Evolutionary conservation across 306 rosid genomes (phyloP).

Genomic region (Luffa aegyptiaca): DNA sequence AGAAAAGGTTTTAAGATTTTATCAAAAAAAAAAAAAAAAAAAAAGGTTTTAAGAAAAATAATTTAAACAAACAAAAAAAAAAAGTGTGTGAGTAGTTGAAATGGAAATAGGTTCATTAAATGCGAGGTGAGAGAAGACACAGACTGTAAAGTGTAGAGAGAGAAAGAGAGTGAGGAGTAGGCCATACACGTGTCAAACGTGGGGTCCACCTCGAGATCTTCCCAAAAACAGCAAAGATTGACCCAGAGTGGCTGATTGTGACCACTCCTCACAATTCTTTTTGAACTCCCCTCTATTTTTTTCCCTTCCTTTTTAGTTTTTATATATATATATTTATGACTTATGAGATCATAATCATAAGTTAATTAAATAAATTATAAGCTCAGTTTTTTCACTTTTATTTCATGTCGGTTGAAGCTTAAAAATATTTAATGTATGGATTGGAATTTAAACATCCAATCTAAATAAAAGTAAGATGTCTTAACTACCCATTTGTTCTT

Average conservation of each 20-base stretch:
- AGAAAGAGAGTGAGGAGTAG: not conserved
- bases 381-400: too few species aligned
- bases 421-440: too few species aligned
- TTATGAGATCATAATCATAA: too few species aligned
- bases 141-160: conserved; percentile 23
- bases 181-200: conserved; percentile 10
- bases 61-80: not conserved
- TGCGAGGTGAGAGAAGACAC: conserved; percentile 1
- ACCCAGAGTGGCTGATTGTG: conserved; percentile 30
- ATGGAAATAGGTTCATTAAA: not conserved
- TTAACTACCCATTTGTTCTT: too few species aligned
- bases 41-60: too few species aligned
- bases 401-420: too few species aligned
- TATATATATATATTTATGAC: not conserved
- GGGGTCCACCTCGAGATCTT: conserved; percentile 33
- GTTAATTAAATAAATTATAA: too few species aligned
- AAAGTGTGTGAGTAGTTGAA: not conserved
- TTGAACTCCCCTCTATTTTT: not conserved
- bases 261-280: conserved; percentile 39
- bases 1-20: too few species aligned
- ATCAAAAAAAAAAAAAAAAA: too few species aligned
- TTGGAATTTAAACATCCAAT: too few species aligned
- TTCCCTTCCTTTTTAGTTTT: not conserved
- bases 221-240: conserved; percentile 17
- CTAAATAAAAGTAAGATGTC: too few species aligned